Evolutionary conservation across 2,329 filamentous ascomycete genomes (phyloP), one percentile per base, ranked within the genome.

Genomic region (Trichoderma gracile): DNA sequence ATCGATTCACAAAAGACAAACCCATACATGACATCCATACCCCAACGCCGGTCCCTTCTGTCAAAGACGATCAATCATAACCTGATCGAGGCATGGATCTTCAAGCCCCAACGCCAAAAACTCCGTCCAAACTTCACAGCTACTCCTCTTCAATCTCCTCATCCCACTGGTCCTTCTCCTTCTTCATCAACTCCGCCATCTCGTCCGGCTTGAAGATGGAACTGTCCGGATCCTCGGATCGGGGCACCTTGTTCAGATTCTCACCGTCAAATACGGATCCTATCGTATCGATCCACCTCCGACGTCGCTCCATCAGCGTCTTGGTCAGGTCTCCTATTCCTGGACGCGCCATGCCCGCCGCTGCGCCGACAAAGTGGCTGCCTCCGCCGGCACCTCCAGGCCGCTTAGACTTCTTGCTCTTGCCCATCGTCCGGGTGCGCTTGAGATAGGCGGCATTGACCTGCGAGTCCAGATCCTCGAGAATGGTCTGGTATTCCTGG

Each of bases 391-490:
- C 88, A 60, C 90, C 91, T 50, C 91, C 90, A 2, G 87, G 88
- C 5, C 89, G 82, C 74, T 96, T 94, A 64, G 93, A 89, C 79
- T 96, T 97, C 77, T 96, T 96, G 76, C 88, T 92, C 80, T 98
- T 96, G 75, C 93, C 92, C 78, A 98, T 89, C 0, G 92, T 97
- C 53, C 95, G 88, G 30, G 94, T 98, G 25, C 95, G 90, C 80
- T 99, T 99, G 50, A 96, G 87, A 73, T 98, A 99, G 3, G 95
- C 94, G 58, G 92, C 89, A 73, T 98, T 93, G 47, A 98, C 93
- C 75, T 98, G 95, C 47, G 89, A 88, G 80, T 99, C 95, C 23
- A 99, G 87, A 75, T 99, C 95, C 74, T 99, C 95, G 57, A 96
- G 89, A 71, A 99, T 99, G 63, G 93, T 97, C 75, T 89, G 90